Base-by-base conservation (phyloP, 331 rosid genomes). In the Pyrus hybrid region DNA sequence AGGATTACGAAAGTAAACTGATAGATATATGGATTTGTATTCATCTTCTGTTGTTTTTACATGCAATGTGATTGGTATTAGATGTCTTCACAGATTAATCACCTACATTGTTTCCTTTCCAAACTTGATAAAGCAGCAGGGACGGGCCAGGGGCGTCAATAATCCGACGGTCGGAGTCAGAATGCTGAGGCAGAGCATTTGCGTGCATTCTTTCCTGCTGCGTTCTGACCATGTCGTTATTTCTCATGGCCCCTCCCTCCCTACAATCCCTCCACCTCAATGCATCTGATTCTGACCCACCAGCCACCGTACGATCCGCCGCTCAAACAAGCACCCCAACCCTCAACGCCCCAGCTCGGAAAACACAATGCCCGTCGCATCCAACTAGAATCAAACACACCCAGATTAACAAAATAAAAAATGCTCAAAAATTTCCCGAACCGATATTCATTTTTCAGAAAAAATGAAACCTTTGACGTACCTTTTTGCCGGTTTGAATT, bases 81-180 rank as follows among this genome's bases (percentile, higher is more conserved):
- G 23, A 63, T 17, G 45, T 28, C 13, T 61, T 61, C 3, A 61
- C 66, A 61, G 13, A 61, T 23, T 21, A 18, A 63, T 63, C 16
- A 63, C 68, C 67, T 77, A 83, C 86, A 61, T 83, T 83, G 78
- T 63, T 83, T 76, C 86, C 86, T 79, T 83, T 83, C 86, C 86
- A 83, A 61, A 80, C 67, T 71, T 83, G 73, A 76, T 71, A 83
- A 49, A 79, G 79, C 58, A 56, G 70, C 60, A 68, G 21, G 79
- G 86, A 41, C 2, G 73, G 56, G 21, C 71, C 83, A 70, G 51
- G 79, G 16, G 74, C 5, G 66, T 79, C 80, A 4, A 67, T 61
- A 13, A 83, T 79, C 29, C 74, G 73, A 32, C 76, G 70, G 56
- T 76, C 78, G 63, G 84, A 83, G 70, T 63, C 72, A 51, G 86